These are phyloP conservation scores for Exophiala oligosperma DNA, from an alignment of 2,329 filamentous ascomycete genomes.

Conservation along the genomic window DNA sequence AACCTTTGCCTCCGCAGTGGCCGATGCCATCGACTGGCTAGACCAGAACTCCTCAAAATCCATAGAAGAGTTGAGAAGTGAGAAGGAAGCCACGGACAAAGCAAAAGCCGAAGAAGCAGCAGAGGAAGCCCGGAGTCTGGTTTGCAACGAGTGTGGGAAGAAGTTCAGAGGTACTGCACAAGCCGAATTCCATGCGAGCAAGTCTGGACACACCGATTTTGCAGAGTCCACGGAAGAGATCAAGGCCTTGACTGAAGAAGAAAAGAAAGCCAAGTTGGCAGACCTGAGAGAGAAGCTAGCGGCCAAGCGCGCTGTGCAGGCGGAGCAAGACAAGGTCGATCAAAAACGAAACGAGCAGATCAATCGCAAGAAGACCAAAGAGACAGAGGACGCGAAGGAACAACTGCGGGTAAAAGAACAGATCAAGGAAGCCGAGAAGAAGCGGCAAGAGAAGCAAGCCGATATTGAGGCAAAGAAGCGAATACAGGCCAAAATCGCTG, in stretches of 20 bases:
- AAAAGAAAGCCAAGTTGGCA: slow-evolving; percentile 77
- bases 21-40: slow-evolving; percentile 91
- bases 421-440: slow-evolving; percentile 84
- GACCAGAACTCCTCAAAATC: slow-evolving; percentile 87
- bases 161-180: slow-evolving; percentile 78
- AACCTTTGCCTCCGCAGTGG: slow-evolving; percentile 54
- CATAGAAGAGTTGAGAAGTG: slow-evolving; percentile 72
- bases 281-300: slow-evolving; percentile 72
- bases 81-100: slow-evolving; percentile 56
- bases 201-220: slow-evolving; percentile 90
- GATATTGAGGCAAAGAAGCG: slow-evolving; percentile 84
- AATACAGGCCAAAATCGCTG: slow-evolving; percentile 91
- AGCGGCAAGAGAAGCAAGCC: slow-evolving; percentile 82
- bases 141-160: slow-evolving; percentile 95
- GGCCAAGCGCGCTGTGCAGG: slow-evolving; percentile 68
- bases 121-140: slow-evolving; percentile 72
- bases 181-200: slow-evolving; percentile 86
- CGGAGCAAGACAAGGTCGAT: slow-evolving; percentile 74
- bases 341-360: slow-evolving; percentile 83
- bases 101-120: slow-evolving; percentile 68
- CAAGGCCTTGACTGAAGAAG: slow-evolving; percentile 83
- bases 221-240: slow-evolving; percentile 91
- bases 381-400: slow-evolving; percentile 86
- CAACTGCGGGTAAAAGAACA: slow-evolving; percentile 84
- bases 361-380: slow-evolving; percentile 83